A percentile compares a stretch with the other conserved stretches of the same genome.
These are phyloP conservation scores for Alternaria arbusti DNA, from an alignment of 2,329 filamentous ascomycete species.

Conservation along the genomic window DNA sequence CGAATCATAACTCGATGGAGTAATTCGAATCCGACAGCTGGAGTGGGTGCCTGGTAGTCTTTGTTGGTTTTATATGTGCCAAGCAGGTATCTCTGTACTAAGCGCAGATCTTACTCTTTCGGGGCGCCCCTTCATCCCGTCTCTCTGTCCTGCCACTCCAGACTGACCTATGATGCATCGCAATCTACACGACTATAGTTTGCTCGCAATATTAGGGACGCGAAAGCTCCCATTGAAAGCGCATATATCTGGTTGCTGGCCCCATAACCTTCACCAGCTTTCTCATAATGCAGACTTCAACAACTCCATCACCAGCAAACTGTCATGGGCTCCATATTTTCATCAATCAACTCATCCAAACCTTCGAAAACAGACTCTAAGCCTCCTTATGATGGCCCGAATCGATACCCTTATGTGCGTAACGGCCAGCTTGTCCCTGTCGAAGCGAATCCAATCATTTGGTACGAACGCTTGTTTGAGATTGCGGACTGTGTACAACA, in stretches of 20 bases:
- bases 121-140: not conserved
- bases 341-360: not conserved
- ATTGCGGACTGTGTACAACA: not conserved
- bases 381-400: not conserved
- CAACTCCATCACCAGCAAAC: not conserved
- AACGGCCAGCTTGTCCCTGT: not conserved
- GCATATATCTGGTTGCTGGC: not conserved
- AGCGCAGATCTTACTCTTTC: not conserved
- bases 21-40: rapidly evolving
- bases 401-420: not conserved
- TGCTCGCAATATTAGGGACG: not conserved
- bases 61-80: not conserved
- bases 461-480: not conserved
- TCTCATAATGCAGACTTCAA: not conserved
- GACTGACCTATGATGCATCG: not conserved
- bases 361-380: not conserved
- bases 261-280: not conserved
- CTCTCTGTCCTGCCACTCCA: not conserved
- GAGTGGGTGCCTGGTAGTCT: not conserved
- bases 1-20: no score
- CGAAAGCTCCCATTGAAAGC: not conserved
- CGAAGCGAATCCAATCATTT: not conserved
- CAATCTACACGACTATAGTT: not conserved
- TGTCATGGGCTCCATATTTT: not conserved
- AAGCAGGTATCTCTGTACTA: not conserved